These are phyloP conservation scores for Fusarium keratoplasticum DNA, from an alignment of 2,329 filamentous ascomycete species.

Conservation along the genomic window DNA sequence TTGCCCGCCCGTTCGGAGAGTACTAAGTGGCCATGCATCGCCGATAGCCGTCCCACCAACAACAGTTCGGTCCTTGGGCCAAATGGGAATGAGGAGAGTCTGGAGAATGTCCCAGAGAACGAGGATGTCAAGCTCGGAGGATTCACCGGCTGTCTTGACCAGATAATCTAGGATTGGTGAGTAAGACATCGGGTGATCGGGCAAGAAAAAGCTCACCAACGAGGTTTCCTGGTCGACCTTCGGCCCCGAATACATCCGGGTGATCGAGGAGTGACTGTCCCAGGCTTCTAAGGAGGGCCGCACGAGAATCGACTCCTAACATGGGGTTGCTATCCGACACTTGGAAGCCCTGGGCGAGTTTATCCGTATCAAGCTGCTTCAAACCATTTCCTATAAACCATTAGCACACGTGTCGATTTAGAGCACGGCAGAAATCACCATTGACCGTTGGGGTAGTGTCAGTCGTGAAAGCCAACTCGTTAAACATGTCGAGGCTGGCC, in stretches of 20 bases:
- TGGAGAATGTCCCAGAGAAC: slow-evolving; percentile 58
- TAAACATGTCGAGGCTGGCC: slow-evolving; percentile 63
- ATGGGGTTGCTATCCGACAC: slow-evolving; percentile 58
- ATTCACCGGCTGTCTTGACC: slow-evolving; percentile 40
- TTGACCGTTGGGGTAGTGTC: slow-evolving; percentile 46
- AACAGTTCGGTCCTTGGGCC: slow-evolving; percentile 64
- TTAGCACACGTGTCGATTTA: not conserved
- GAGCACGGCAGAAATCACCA: slow-evolving; percentile 41
- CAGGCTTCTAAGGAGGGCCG: slow-evolving; percentile 54
- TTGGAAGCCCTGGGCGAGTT: slow-evolving; percentile 56
- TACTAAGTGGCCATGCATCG: slow-evolving; percentile 61
- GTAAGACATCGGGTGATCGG: not conserved
- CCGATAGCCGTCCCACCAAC: slow-evolving; percentile 57
- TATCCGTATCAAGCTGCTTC: slow-evolving; percentile 46
- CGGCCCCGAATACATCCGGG: slow-evolving; percentile 54
- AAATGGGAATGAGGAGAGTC: slow-evolving; percentile 58
- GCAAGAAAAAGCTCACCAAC: slow-evolving; percentile 52
- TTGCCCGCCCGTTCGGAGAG: slow-evolving; percentile 27
- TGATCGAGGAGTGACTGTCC: slow-evolving; percentile 54
- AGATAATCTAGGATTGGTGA: slow-evolving; percentile 52
- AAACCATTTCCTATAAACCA: slow-evolving; percentile 48
- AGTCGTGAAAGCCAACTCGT: slow-evolving; percentile 52
- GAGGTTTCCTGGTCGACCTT: slow-evolving; percentile 59
- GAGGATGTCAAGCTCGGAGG: slow-evolving; percentile 51
- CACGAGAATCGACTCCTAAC: slow-evolving; percentile 57